Conservation (phyloP, 345 rosid species). For the Boechera divaricarpa region DNA sequence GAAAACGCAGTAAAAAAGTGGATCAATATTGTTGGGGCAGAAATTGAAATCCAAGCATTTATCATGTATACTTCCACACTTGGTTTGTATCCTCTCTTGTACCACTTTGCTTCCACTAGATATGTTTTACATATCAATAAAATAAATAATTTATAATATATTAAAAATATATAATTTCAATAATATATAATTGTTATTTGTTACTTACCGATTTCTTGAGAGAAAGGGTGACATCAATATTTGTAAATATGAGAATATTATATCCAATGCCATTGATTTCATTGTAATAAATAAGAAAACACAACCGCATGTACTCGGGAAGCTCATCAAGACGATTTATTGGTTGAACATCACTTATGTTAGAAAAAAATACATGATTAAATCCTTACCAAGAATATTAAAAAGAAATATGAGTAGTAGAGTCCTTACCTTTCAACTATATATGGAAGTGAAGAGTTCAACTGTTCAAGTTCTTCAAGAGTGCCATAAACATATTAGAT, state of each 20-base stretch:
- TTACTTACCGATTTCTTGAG: slow-evolving; percentile 39
- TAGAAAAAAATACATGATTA: no score
- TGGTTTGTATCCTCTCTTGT: slow-evolving; percentile 45
- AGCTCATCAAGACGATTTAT: slow-evolving; percentile 9
- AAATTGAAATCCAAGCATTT: slow-evolving; percentile 46
- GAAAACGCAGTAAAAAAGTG: slow-evolving; percentile 32
- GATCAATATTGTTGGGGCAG: slow-evolving; percentile 3
- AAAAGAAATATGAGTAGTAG: no score
- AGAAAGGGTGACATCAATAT: slow-evolving; percentile 9
- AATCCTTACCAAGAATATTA: no score
- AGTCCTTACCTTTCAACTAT: slow-evolving; percentile 43
- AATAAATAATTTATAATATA: background rate
- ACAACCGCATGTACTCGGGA: slow-evolving; percentile 39
- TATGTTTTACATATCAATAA: slow-evolving; percentile 36
- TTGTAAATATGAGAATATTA: slow-evolving; percentile 20
- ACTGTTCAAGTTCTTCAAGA: slow-evolving; percentile 44
- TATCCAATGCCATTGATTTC: slow-evolving; percentile 33
- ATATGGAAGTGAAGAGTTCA: slow-evolving; percentile 34
- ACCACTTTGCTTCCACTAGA: slow-evolving; percentile 58
- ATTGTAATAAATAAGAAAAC: slow-evolving; percentile 38
- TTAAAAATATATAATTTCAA: background rate
- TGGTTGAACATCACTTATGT: no score
- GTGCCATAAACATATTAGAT: slow-evolving; percentile 49
- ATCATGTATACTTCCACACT: slow-evolving; percentile 48
- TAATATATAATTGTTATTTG: background rate